Conservation (phyloP, 2,329 filamentous ascomycete species). For the Pseudogymnoascus sp. region DNA sequence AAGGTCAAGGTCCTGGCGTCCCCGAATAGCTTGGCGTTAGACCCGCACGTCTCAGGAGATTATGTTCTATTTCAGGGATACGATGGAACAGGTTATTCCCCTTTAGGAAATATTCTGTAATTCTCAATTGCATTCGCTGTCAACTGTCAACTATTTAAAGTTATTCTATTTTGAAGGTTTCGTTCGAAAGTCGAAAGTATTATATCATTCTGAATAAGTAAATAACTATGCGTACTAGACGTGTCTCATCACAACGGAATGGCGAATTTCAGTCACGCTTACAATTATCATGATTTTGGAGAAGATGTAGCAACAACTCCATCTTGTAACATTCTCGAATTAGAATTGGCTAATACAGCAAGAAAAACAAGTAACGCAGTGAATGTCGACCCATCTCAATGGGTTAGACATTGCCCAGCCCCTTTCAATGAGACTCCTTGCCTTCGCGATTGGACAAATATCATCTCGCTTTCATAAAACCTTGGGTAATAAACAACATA, state of each 20-base stretch:
- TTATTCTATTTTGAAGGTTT: not conserved
- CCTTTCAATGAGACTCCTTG: constrained; percentile 26
- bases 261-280: not conserved
- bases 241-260: not conserved
- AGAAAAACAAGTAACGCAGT: constrained; percentile 27
- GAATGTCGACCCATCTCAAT: constrained; percentile 26
- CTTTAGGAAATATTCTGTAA: not conserved
- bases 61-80: constrained; percentile 11
- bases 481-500: constrained; percentile 13
- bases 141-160: not conserved
- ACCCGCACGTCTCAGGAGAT: constrained; percentile 8
- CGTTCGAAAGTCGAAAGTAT: not conserved
- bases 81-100: constrained; percentile 2
- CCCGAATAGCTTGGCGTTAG: constrained; percentile 2
- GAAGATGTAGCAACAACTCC: constrained; percentile 5
- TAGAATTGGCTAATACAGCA: constrained; percentile 32
- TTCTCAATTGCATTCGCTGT: not conserved
- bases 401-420: constrained; percentile 24
- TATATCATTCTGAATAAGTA: not conserved
- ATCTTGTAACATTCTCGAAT: constrained; percentile 15
- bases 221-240: not conserved
- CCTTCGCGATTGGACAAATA: constrained; percentile 28
- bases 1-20: constrained; percentile 9
- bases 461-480: constrained; percentile 25
- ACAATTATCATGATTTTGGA: not conserved